Evolutionary conservation across 1,284 basidiomycete genomes (phyloP).

Genomic region (Cryptococcus sp.): DNA sequence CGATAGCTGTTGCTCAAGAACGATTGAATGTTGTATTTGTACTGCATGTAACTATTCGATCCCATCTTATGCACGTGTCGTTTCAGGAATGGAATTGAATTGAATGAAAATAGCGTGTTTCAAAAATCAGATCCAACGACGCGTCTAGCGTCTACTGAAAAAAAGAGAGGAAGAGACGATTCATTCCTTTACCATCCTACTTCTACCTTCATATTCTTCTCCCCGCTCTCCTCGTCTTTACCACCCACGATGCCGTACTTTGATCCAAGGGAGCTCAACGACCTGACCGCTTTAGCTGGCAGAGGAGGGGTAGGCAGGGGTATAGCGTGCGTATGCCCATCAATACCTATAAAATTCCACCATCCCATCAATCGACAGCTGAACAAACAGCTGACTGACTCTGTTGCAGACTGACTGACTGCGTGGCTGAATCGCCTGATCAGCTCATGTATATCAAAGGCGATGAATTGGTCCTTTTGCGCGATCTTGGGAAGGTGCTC

Average conservation of each 20-base stretch:
- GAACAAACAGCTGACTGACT: constrained; percentile 3
- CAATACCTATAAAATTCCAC: background rate
- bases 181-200: no score
- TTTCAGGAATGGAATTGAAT: no score
- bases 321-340: constrained; percentile 40
- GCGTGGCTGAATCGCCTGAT: constrained; percentile 70
- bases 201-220: no score
- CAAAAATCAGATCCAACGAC: no score
- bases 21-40: background rate
- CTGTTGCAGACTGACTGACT: constrained; percentile 57
- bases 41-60: no score
- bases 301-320: constrained; percentile 44
- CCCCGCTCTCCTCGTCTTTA: background rate
- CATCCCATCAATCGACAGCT: background rate
- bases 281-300: constrained; percentile 36
- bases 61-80: no score
- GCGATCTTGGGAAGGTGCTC: constrained; percentile 61
- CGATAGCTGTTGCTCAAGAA: constrained; percentile 21
- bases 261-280: constrained; percentile 43
- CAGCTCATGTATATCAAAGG: constrained; percentile 88
- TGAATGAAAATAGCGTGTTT: no score
- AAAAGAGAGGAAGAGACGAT: no score
- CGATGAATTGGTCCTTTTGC: constrained; percentile 77
- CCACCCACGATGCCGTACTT: constrained; percentile 25
- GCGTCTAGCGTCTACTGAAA: no score